Percentiles rank a stretch among this genome's conserved stretches.
Conservation (phyloP, 2,329 filamentous ascomycete genomes). For the Lecanoromycetidae sp. region DNA sequence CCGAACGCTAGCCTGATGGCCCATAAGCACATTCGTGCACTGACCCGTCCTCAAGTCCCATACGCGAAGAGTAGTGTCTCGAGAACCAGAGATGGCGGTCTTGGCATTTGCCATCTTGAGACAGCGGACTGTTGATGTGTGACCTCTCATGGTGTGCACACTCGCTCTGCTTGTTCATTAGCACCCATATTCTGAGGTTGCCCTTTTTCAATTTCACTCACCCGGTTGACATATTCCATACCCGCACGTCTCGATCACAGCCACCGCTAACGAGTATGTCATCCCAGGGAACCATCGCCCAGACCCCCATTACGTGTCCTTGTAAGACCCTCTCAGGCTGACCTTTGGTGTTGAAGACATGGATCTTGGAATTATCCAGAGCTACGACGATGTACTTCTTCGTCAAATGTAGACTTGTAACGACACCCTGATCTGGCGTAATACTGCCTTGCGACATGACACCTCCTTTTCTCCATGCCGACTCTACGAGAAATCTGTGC, state of each 20-base stretch:
- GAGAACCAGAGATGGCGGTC: conserved; percentile 89
- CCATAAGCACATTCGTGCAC: conserved; percentile 83
- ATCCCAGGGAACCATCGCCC: conserved; percentile 98
- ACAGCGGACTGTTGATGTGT: conserved; percentile 92
- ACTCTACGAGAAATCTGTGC: conserved; percentile 91
- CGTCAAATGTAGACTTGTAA: conserved; percentile 88
- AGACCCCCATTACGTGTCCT: conserved; percentile 97
- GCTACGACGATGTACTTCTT: conserved; percentile 95
- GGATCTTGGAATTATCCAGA: conserved; percentile 94
- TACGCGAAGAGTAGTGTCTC: conserved; percentile 85
- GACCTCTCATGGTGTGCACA: conserved; percentile 74
- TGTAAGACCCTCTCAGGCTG: conserved; percentile 78
- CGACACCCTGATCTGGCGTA: conserved; percentile 90
- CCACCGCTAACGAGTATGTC: conserved; percentile 91
- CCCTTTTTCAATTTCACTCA: conserved; percentile 37
- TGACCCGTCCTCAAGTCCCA: conserved; percentile 87
- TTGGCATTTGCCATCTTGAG: conserved; percentile 93
- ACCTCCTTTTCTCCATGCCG: conserved; percentile 91
- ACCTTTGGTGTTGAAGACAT: conserved; percentile 90
- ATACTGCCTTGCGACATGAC: conserved; percentile 73
- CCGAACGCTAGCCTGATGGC: conserved; percentile 88
- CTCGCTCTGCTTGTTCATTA: conserved; percentile 43
- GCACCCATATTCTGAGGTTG: conserved; percentile 11
- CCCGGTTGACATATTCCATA: conserved; percentile 94
- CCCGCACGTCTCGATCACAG: conserved; percentile 89